Evolutionary conservation across 2,329 filamentous ascomycete species (phyloP), one percentile per base, ranked within the genome.

Genomic region (Fusarium torulosum): DNA sequence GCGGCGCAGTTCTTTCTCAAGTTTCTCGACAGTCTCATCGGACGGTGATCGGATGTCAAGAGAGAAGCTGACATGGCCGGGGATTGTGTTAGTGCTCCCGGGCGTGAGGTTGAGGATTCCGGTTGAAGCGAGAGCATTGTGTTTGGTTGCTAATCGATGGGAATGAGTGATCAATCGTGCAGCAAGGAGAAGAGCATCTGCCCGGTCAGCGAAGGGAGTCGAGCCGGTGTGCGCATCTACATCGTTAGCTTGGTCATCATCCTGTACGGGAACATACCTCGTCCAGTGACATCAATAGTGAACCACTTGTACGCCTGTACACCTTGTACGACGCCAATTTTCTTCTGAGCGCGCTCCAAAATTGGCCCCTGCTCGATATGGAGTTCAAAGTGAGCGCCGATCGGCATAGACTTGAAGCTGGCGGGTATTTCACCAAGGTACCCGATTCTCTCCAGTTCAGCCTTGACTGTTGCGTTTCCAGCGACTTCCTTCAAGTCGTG

Each of bases 341-440:
- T 71, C 38, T 65, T 63, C 2, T 42, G 37, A 0, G 55, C 53
- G 2, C 63, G 45, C 45, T 72, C 72, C 0, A 72, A 61, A 4
- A 72, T 72, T 1, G 75, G 75, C 0, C 75, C 75, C 75, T 96
- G 93, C 75, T 96, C 93, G 53, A 37, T 37, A n/a, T 37, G 35
- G 10, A 37, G 35, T 76, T 94, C 91, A 73, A 95, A 94, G 76
- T 94, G 91, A 1, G 91, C 91, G 1, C 87, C 90, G 78, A 94
- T 88, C 0, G 90, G 90, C 2, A 50, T 66, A 3, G 67, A 43
- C 4, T 67, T 49, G 45, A 72, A 56, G 23, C 69, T 73, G 11
- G 72, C 70, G 0, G 72, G 62, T 0, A 83, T 78, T 0, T 77
- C 69, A 15, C 91, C 92, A 0, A 93, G 79, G 66, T 92, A 94